A percentile compares a stretch with the other conserved stretches of the same genome.
Evolutionary conservation across 768 basidiomycete species (phyloP).

Genomic region (Cystofilobasidium ferigula): DNA sequence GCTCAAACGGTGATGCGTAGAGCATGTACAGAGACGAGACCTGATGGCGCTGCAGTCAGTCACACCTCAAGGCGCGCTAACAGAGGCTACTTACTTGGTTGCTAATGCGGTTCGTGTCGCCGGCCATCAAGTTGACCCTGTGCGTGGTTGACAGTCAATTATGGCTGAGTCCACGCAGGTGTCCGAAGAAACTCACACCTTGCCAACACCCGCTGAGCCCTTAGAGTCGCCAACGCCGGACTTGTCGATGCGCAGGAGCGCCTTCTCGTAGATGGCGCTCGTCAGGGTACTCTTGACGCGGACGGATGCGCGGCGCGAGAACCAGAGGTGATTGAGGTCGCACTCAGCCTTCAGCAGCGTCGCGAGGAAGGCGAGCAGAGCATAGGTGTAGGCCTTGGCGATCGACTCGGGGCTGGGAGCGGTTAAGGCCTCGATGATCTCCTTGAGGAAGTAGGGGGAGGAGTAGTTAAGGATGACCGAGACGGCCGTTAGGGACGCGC

Average conservation of each 20-base stretch:
- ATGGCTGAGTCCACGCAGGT: too few relatives aligned
- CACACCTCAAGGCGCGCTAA: too few relatives aligned
- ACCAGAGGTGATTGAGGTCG: constrained; percentile 25
- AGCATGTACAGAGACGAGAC: constrained; percentile 17
- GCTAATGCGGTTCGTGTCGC: constrained; percentile 17
- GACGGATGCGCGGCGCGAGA: constrained; percentile 21
- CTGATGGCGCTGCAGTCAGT: neutral
- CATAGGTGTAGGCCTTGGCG: constrained; percentile 19
- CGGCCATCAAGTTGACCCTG: constrained; percentile 1
- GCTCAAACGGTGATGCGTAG: constrained; percentile 20
- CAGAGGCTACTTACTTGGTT: neutral
- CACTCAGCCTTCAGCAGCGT: constrained; percentile 18
- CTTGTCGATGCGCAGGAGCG: constrained; percentile 13
- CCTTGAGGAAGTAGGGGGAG: constrained; percentile 24
- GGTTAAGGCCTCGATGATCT: constrained; percentile 21
- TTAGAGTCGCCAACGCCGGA: constrained; percentile 17
- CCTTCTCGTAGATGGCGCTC: constrained; percentile 26
- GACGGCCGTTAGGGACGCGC: constrained; percentile 8
- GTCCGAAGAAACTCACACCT: too few relatives aligned
- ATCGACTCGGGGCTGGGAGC: constrained; percentile 8
- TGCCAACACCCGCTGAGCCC: constrained; percentile 21
- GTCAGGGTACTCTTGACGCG: constrained; percentile 21
- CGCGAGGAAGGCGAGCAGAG: constrained; percentile 15
- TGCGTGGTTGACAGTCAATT: too few relatives aligned
- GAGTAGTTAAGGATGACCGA: constrained; percentile 22